Evolutionary conservation across 441 rosid species (phyloP), one percentile per base, ranked within the genome.

Genomic region (Erodium texanum): DNA sequence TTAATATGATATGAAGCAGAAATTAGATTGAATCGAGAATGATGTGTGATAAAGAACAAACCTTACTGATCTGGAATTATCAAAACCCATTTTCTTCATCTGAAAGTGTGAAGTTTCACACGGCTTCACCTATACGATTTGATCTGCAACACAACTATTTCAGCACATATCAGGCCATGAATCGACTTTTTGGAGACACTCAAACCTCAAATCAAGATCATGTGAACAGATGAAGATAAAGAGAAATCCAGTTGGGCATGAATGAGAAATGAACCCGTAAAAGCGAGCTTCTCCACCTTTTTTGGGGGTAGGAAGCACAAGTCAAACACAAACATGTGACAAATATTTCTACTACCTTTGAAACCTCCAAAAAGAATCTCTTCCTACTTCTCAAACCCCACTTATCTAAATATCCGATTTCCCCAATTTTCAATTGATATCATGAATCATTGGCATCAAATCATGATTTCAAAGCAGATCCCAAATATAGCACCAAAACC

Each of bases 21-120:
- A 50, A 50, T 8, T 2, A 8, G 56, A 50, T 14, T 41, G 15
- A 41, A 41, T 9, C 48, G 0, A 10, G 2, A 9, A 41, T 1
- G n/a, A 15, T 10, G 11, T 41, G 11, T 41, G 48, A 11, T n/a
- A 14, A n/a, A 50, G 56, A n/a, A 68, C 82, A 52, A 66, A 90
- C 94, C 97, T 90, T 23, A 84, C 90, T 70, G 92, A 83, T 85
- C 87, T 86, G 76, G 94, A 79, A 77, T 83, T 74, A 45, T 67
- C 75, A 76, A 24, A 84, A 68, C 70, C 85, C 94, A 88, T 88
- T 69, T 48, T 58, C 61, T 61, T 20, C 5, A 58, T 61, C 62
- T 5, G 38, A 3, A 3, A 34, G 38, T 3, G 38, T n/a, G n/a
- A n/a, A n/a, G n/a, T 34, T 34, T 7, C 38, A 34, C 9, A 34